These are phyloP conservation scores for Syncephalastrum sp. DNA, from an alignment of 371 early-diverging fungal species.

Conservation along the genomic window DNA sequence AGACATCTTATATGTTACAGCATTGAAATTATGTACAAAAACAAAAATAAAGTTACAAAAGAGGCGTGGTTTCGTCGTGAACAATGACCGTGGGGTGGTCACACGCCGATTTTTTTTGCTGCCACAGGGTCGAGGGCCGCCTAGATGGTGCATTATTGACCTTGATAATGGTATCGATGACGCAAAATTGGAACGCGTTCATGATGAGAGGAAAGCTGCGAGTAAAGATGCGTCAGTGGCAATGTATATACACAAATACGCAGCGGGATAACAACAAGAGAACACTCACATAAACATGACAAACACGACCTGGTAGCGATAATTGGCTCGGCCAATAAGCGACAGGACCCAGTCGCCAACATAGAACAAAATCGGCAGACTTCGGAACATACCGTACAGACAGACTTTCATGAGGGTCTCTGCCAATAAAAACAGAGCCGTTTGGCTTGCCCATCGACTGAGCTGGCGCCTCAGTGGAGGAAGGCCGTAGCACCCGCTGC, in stretches of 20 bases:
- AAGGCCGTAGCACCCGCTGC: conserved; percentile 27
- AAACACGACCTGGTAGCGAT: conserved; percentile 35
- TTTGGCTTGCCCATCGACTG: conserved; percentile 28
- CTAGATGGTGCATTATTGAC: conserved; percentile 15
- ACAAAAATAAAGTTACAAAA: too few species aligned
- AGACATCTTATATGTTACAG: too few species aligned
- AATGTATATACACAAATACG: not conserved
- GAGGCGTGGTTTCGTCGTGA: too few species aligned
- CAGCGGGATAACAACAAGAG: not conserved
- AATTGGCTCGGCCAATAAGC: conserved; percentile 13
- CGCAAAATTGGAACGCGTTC: conserved; percentile 60
- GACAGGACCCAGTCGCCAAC: conserved; percentile 32
- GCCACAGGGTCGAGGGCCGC: too few species aligned
- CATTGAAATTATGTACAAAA: too few species aligned
- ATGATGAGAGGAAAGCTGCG: conserved; percentile 44
- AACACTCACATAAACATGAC: conserved; percentile 44
- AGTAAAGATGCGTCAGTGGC: not conserved
- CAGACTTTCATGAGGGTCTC: conserved; percentile 32
- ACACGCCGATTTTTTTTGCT: too few species aligned
- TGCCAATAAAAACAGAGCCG: conserved; percentile 30
- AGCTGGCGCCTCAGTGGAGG: conserved; percentile 19
- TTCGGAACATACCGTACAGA: conserved; percentile 28
- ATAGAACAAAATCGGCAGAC: conserved; percentile 26
- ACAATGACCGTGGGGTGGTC: too few species aligned
- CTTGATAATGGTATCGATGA: conserved; percentile 53